Conservation (phyloP, 495 filamentous ascomycete species). For the Penicillium samsonianum region DNA sequence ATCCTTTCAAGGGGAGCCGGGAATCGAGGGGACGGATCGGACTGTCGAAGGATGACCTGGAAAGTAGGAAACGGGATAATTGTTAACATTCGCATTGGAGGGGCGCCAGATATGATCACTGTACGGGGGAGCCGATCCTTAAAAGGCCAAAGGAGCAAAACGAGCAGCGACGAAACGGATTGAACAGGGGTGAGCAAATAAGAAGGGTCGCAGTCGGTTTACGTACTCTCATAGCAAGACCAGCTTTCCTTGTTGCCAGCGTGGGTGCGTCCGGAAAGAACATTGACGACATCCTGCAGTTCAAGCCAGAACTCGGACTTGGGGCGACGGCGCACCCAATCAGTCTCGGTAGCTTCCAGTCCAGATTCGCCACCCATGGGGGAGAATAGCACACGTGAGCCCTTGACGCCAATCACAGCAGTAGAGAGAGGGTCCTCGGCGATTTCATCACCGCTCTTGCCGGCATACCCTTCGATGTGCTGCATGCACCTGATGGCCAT, state of each 20-base stretch:
- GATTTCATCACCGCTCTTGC: constrained; percentile 65
- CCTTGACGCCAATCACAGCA: constrained; percentile 88
- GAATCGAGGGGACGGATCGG: constrained; percentile 25
- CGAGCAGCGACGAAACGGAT: background rate
- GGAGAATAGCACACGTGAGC: constrained; percentile 83
- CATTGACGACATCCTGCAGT: constrained; percentile 80
- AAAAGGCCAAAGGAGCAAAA: background rate
- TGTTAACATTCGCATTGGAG: constrained; percentile 21
- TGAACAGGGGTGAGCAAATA: constrained; percentile 4
- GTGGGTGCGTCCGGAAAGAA: constrained; percentile 69
- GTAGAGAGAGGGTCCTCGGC: constrained; percentile 67
- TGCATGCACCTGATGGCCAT: constrained; percentile 90
- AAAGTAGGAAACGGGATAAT: constrained; percentile 7
- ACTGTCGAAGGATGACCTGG: constrained; percentile 27
- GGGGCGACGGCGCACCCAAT: constrained; percentile 88
- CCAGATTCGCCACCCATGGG: constrained; percentile 65
- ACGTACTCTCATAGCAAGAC: constrained; percentile 41
- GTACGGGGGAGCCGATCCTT: background rate
- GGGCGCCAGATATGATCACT: background rate
- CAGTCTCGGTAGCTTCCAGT: constrained; percentile 81
- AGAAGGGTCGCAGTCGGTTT: constrained; percentile 16
- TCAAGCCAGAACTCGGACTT: constrained; percentile 83
- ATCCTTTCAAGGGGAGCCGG: constrained; percentile 24
- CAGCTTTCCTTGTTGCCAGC: constrained; percentile 24
- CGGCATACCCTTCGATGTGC: constrained; percentile 77